phyloP scores from a whole-genome alignment of 169 alveolate genomes.

The Plasmodium gallinaceum region DNA sequence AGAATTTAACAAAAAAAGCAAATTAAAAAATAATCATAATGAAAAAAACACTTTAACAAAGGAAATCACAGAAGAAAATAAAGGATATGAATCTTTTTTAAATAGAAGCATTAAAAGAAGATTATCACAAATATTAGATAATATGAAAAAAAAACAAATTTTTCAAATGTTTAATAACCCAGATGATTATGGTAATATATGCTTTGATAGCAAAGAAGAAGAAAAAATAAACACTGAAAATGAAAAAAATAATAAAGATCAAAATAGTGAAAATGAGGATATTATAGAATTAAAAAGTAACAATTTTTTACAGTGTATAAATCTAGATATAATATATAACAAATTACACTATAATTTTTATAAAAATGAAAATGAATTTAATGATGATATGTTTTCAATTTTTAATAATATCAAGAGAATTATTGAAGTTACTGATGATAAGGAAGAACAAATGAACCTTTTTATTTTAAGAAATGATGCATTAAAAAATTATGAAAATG shows the following conservation, averaged over 20 bases:
- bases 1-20: no score
- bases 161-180: background rate
- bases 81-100: background rate
- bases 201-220: background rate
- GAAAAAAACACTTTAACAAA: no score
- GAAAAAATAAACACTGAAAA: background rate
- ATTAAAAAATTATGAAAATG: slow-evolving; percentile 31
- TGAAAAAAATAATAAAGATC: background rate
- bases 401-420: slow-evolving; percentile 11
- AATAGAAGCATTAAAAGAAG: slow-evolving; percentile 61
- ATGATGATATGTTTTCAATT: slow-evolving; percentile 24
- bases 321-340: slow-evolving; percentile 34
- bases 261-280: background rate
- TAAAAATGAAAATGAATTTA: slow-evolving; percentile 29
- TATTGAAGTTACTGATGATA: slow-evolving; percentile 17
- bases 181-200: slow-evolving; percentile 17
- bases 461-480: slow-evolving; percentile 11
- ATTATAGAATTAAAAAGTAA: background rate
- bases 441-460: slow-evolving; percentile 23
- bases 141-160: slow-evolving; percentile 17
- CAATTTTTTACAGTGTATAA: slow-evolving; percentile 11
- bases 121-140: slow-evolving; percentile 40
- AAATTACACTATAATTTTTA: slow-evolving; percentile 56
- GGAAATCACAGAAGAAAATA: background rate
- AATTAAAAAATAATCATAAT: no score